Base-by-base conservation (phyloP, 1,284 basidiomycete genomes). In the Malassezia furfur region DNA sequence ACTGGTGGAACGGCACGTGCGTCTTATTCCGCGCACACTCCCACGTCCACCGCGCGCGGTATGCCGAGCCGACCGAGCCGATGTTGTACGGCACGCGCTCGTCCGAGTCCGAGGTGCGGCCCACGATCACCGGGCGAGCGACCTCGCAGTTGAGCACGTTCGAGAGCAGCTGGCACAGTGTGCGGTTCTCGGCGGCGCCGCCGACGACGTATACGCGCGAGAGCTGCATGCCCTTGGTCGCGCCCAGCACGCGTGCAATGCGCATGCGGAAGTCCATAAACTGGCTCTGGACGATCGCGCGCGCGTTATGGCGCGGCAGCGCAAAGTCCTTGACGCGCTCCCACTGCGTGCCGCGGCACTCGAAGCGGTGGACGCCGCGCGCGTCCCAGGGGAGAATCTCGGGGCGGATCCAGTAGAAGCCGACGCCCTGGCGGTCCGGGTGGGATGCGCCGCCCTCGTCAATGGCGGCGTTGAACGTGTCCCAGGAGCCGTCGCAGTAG, bases 221-320 rank as follows among this genome's bases (percentile, higher is more conserved):
- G 30, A 89, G 78, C 0, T 49, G 34, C 44, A 34, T 12, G 17
- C 17, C 30, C n/a, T 38, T 4, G 4, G 58, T 48, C 21, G 54
- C 52, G 22, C 83, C 83, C 22, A 87, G 76, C 66, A 87, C 85
- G n/a, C 80, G 81, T 1, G 78, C 78, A 31, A 85, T 81, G 53
- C 85, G 82, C 40, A 82, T 82, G 56, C 80, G 81, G 76, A 85
- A 88, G 56, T 83, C 88, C 68, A 91, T 78, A 70, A 91, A 82
- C 68, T 91, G 88, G 0, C 86, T 87, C 75, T 89, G 85, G 61
- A 91, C 78, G 61, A 91, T 87, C 5, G 86, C 84, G n/a, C 86
- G 81, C 3, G 87, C 83, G 70, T 88, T 85, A 5, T 80, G 78
- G 14, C 75, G 67, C 0, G 75, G 57, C 31, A 77, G 76, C 32